Conservation (phyloP, 2,329 filamentous ascomycete species). For the Alternaria viburni region DNA sequence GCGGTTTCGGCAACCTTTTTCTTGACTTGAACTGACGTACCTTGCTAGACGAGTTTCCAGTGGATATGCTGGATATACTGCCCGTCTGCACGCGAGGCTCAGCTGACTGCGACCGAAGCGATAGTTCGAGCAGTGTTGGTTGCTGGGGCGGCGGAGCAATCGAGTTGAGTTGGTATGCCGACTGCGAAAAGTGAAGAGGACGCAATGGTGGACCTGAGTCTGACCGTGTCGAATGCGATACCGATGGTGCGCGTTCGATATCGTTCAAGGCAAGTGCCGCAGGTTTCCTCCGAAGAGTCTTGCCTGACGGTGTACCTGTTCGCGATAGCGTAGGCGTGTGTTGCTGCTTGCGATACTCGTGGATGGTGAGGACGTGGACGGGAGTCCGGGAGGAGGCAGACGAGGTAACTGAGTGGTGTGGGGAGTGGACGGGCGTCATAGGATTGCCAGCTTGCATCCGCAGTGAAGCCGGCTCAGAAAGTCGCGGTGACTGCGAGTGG, state of each 20-base stretch:
- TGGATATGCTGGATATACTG: constrained; percentile 23
- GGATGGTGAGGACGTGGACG: constrained; percentile 45
- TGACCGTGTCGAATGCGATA: constrained; percentile 14
- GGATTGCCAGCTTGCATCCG: constrained; percentile 24
- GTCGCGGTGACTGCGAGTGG: constrained; percentile 33
- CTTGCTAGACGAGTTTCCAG: constrained; percentile 22
- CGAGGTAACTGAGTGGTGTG: constrained; percentile 45
- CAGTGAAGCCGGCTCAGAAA: constrained; percentile 23
- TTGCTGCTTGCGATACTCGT: constrained; percentile 50
- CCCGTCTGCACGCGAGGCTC: constrained; percentile 28
- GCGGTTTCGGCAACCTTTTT: constrained; percentile 45
- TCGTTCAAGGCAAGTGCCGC: constrained; percentile 42
- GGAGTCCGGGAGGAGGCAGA: constrained; percentile 42
- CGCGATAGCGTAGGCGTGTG: constrained; percentile 37
- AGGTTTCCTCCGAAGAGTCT: constrained; percentile 46
- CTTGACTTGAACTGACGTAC: constrained; percentile 42
- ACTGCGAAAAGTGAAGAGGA: constrained; percentile 38
- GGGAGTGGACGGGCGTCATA: constrained; percentile 45
- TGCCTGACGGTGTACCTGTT: constrained; percentile 37
- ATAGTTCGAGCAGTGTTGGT: constrained; percentile 19
- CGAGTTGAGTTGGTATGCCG: constrained; percentile 34
- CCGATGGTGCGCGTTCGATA: constrained; percentile 35
- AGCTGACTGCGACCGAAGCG: constrained; percentile 37
- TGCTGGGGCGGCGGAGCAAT: constrained; percentile 25
- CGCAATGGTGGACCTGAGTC: constrained; percentile 21